Conservation (phyloP, 2,329 filamentous ascomycete species). For the Tolypocladium inflatum region DNA sequence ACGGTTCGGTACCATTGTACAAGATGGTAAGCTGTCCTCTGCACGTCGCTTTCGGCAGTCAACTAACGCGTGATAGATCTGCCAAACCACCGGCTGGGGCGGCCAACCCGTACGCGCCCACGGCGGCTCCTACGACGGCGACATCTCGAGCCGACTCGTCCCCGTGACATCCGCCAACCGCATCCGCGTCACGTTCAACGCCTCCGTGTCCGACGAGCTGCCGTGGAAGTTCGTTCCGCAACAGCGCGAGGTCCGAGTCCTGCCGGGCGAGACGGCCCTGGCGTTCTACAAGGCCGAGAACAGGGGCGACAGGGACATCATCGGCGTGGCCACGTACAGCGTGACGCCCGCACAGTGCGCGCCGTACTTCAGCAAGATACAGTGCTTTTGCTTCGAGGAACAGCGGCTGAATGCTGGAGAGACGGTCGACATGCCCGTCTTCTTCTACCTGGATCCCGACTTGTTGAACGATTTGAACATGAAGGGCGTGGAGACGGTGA, state of each 20-base stretch:
- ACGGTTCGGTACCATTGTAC: constrained; percentile 78
- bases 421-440: constrained; percentile 98
- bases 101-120: constrained; percentile 85
- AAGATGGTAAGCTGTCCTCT: constrained; percentile 56
- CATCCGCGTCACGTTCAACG: constrained; percentile 91
- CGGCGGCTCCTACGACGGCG: constrained; percentile 39
- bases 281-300: constrained; percentile 98
- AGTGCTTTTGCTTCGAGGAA: constrained; percentile 98
- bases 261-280: constrained; percentile 91
- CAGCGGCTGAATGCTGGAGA: constrained; percentile 91
- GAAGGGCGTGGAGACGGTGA: constrained; percentile 90
- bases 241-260: constrained; percentile 89
- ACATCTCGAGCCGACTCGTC: constrained; percentile 66
- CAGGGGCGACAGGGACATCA: constrained; percentile 81
- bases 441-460: constrained; percentile 97
- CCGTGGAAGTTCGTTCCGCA: constrained; percentile 97
- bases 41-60: neutral
- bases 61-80: constrained; percentile 41
- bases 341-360: constrained; percentile 94
- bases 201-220: constrained; percentile 86
- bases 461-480: constrained; percentile 87
- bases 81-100: constrained; percentile 81
- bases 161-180: constrained; percentile 75
- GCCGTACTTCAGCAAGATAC: constrained; percentile 98
- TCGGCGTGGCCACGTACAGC: constrained; percentile 94